Evolutionary conservation across 257 asterid genomes (phyloP), one percentile per base, ranked within the genome.

Genomic region (Voacanga thouarsii): DNA sequence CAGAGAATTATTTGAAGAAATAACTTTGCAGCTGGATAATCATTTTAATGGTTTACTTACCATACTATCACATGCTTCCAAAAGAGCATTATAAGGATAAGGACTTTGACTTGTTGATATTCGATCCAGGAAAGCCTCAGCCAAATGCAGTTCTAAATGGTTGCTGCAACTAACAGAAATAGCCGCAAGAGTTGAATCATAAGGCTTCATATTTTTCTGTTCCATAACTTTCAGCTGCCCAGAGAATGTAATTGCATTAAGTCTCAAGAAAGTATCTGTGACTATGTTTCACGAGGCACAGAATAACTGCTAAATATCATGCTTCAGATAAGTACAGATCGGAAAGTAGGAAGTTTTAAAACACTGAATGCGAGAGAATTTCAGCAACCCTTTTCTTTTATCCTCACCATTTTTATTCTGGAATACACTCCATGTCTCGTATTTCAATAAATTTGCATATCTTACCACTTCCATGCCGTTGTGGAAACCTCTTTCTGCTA

Each of bases 181-280:
- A 72, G 84, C 85, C 77, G 96, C 95, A 78, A 91, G 92, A 75
- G 97, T 89, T 37, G 96, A 92, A 80, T 92, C 91, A 65, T 57
- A 80, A 72, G 94, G 97, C 91, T 81, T 87, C 92, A 89, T 74
- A 74, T 87, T 89, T 78, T 89, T 91, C 85, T 83, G 85, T 76
- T 86, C 85, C 98, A 94, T 92, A 77, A 86, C 81, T 78, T 90
- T 88, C 45, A 94, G 83, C 98, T 94, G 96, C 92, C 88, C 26
- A 82, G 65, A 71, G 79, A 86, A 76, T 74, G 78, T 75, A 66
- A 66, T 18, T 37, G 28, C 72, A 66, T 66, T 39, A 66, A 66
- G 18, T 66, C 72, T 18, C 26, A 66, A 66, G 39, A 66, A 66
- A 37, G 72, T 21, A 66, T 43, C 26, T 0, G 49, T 0, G 16